Conservation (phyloP, 345 rosid genomes). For the Ceriops zippeliana region DNA sequence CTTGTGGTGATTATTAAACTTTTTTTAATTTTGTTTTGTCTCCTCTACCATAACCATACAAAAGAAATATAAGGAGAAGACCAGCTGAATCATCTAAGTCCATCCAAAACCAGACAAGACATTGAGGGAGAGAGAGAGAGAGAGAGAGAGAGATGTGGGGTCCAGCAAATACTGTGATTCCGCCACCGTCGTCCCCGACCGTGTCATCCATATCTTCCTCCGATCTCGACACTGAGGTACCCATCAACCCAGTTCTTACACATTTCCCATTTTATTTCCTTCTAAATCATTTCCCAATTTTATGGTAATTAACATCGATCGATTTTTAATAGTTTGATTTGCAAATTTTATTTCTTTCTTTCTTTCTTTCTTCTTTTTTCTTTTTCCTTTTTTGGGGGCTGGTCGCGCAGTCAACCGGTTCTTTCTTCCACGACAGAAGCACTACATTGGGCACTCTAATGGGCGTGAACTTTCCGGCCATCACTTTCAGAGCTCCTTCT, state of each 20-base stretch:
- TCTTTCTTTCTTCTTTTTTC: not conserved
- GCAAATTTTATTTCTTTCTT: not conserved
- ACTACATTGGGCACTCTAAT: slow-evolving; percentile 84
- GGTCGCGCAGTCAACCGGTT: slow-evolving; percentile 70
- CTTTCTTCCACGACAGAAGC: slow-evolving; percentile 96
- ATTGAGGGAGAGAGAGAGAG: not conserved
- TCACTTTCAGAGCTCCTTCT: slow-evolving; percentile 60
- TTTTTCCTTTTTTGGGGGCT: not conserved
- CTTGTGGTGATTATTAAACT: too few species aligned
- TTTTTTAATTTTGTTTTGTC: too few species aligned
- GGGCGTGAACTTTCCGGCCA: slow-evolving; percentile 77
- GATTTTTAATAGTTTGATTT: not conserved
- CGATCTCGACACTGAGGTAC: slow-evolving; percentile 97
- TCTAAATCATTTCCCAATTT: too few species aligned
- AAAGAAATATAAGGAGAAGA: too few species aligned
- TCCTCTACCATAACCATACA: too few species aligned
- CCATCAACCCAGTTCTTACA: not conserved
- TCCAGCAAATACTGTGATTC: slow-evolving; percentile 44
- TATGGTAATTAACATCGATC: not conserved
- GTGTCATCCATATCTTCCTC: slow-evolving; percentile 80
- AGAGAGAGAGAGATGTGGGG: slow-evolving; percentile 33
- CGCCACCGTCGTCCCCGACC: slow-evolving; percentile 63
- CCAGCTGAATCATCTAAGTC: too few species aligned
- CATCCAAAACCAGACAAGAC: too few species aligned
- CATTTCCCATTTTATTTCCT: not conserved